Evolutionary conservation across 2,329 filamentous ascomycete species (phyloP), one percentile per base, ranked within the genome.

Genomic region (Mycosphaerella sp.): DNA sequence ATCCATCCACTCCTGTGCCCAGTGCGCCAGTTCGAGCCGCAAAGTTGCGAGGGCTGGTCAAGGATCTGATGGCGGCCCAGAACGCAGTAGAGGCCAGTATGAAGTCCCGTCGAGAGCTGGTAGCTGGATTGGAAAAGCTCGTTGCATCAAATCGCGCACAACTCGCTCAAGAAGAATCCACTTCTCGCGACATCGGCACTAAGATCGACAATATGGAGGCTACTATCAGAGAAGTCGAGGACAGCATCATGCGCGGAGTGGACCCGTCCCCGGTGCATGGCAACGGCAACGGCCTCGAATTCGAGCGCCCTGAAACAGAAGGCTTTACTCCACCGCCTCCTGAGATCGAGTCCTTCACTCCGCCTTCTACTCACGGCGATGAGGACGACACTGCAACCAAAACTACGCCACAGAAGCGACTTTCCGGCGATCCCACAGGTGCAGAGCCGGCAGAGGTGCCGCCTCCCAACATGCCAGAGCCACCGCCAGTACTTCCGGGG

Each of bases 11-110:
- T 0, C 76, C 81, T 1, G 76, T 85, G 1, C 89, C 92, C 0
- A 86, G 89, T 0, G 85, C 91, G 0, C 91, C 93, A 1, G 91
- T 98, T 17, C 89, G 95, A 67, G 93, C 93, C 1, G 92, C 92
- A 11, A 86, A 89, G 29, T 80, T 98, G 7, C 91, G 88, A 60
- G 87, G 89, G 2, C 78, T 98, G n/a, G 79, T 97, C 51, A 96
- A 93, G 74, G 87, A 84, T 6, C 79, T 98, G 14, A 89, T 89
- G 17, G 88, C 82, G 59, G 93, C 93, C 3, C 91, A 98, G 71
- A 88, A 83, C 51, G 90, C 92, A 0, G 87, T 97, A 1, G 85
- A 87, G 2, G 89, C 95, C 64, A 89, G 87, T 62, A 89, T 98
- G 68, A 91, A 92, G 67, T 89, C 90, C 2, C 84, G 93, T 11